Evolutionary conservation across 345 rosid species (phyloP).

Genomic region (Eutrema yunnanense): DNA sequence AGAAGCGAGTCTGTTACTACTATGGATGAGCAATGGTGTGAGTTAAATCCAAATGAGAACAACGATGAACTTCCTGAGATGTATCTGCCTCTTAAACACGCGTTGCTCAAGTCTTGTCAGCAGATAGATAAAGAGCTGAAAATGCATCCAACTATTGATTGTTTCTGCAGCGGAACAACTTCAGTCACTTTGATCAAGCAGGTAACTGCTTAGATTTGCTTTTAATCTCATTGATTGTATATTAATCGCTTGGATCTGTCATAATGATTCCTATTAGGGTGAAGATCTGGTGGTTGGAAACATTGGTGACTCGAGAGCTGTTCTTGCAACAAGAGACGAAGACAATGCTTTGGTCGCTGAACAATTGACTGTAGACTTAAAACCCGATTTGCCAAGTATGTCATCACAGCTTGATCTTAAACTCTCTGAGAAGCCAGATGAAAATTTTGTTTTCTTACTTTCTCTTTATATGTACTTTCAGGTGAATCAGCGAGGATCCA

Average conservation of each 20-base stretch:
- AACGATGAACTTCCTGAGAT: slow-evolving; percentile 51
- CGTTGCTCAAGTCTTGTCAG: slow-evolving; percentile 69
- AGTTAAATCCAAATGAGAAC: slow-evolving; percentile 39
- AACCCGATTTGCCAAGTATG: slow-evolving; percentile 91
- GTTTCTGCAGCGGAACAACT: slow-evolving; percentile 97
- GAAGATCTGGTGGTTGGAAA: slow-evolving; percentile 75
- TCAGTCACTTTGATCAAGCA: slow-evolving; percentile 84
- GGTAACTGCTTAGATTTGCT: slow-evolving; percentile 36
- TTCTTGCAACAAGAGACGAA: slow-evolving; percentile 66
- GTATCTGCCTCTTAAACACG: slow-evolving; percentile 56
- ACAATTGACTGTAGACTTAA: slow-evolving; percentile 88
- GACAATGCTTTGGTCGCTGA: slow-evolving; percentile 61
- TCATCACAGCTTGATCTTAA: slow-evolving; percentile 21
- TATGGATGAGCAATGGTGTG: slow-evolving; percentile 64
- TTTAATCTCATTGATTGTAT: background rate
- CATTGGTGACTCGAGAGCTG: slow-evolving; percentile 93
- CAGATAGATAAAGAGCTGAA: slow-evolving; percentile 80
- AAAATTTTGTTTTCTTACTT: background rate
- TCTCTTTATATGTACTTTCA: slow-evolving; percentile 17
- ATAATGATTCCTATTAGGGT: slow-evolving; percentile 45
- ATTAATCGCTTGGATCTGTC: background rate
- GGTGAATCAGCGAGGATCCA: slow-evolving; percentile 96
- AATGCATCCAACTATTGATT: slow-evolving; percentile 81
- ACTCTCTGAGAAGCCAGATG: slow-evolving; percentile 5
- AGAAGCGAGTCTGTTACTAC: slow-evolving; percentile 32